These are phyloP conservation scores for Thecamonas trahens DNA, from an alignment of 78 protist species.

Conservation along the genomic window DNA sequence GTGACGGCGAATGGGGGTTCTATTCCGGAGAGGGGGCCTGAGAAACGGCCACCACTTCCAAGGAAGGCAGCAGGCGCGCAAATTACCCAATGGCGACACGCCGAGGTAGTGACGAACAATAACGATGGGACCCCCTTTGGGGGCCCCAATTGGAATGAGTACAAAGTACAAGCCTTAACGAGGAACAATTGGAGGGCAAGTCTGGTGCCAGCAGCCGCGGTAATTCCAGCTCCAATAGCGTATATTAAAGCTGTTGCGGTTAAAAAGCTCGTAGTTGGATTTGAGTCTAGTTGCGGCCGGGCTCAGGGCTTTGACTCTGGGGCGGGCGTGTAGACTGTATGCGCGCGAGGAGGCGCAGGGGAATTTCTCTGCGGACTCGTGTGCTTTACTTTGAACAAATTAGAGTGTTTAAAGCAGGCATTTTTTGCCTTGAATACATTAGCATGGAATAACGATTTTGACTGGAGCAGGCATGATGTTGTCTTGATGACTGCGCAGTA, in stretches of 20 bases:
- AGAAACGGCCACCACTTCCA: constrained; percentile 74
- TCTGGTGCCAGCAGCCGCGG: constrained; percentile 94
- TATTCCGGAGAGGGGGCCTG: constrained; percentile 80
- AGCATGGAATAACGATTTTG: constrained; percentile 72
- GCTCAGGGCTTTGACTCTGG: background rate
- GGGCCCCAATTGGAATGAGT: constrained; percentile 65
- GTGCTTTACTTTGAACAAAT: constrained; percentile 76
- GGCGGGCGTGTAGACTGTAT: background rate
- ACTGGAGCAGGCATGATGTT: constrained; percentile 38
- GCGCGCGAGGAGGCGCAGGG: no score
- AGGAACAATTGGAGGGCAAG: constrained; percentile 84
- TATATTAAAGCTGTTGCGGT: constrained; percentile 76
- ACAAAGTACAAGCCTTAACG: constrained; percentile 58
- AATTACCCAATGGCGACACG: constrained; percentile 73
- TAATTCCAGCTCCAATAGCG: constrained; percentile 74
- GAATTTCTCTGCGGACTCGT: no score
- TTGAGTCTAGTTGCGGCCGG: constrained; percentile 3
- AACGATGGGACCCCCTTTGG: constrained; percentile 29
- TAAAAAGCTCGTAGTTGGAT: constrained; percentile 78
- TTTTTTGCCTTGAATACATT: constrained; percentile 34
- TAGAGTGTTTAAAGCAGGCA: constrained; percentile 85
- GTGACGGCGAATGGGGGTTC: constrained; percentile 82
- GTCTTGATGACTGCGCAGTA: constrained; percentile 33
- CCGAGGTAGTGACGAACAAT: constrained; percentile 84
- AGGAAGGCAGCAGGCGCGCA: constrained; percentile 91